phyloP scores from a whole-genome alignment of 2,329 filamentous ascomycete species.

The Calonectria multiphialidica region DNA sequence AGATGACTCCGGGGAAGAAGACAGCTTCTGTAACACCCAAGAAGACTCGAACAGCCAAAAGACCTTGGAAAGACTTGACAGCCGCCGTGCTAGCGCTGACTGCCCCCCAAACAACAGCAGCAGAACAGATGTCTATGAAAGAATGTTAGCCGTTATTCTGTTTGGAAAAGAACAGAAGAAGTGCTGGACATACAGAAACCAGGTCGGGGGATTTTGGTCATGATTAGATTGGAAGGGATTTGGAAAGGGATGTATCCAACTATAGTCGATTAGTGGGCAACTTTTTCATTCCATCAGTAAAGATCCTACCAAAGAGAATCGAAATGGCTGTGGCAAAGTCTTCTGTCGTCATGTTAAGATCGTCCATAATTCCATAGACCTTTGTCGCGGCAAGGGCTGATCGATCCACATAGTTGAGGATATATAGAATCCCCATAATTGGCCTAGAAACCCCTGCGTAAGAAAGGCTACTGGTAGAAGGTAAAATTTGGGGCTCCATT shows the following conservation, averaged over 20 bases:
- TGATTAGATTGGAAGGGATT: conserved; percentile 60
- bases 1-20: conserved; percentile 55
- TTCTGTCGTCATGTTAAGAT: conserved; percentile 50
- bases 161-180: neutral
- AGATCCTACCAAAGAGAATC: conserved; percentile 53
- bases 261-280: neutral
- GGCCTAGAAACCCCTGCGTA: neutral
- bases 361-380: conserved; percentile 54
- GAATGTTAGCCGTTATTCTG: neutral
- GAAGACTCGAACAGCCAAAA: conserved; percentile 51
- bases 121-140: conserved; percentile 35
- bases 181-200: conserved; percentile 41
- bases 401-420: conserved; percentile 55
- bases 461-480: neutral
- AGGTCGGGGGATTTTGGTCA: conserved; percentile 61
- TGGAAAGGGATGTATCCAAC: conserved; percentile 2
- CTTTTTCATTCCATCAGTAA: too few species aligned
- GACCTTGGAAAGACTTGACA: conserved; percentile 46
- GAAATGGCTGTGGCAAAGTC: conserved; percentile 55
- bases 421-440: conserved; percentile 51
- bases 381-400: conserved; percentile 53
- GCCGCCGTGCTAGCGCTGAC: conserved; percentile 55
- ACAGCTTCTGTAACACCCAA: conserved; percentile 52
- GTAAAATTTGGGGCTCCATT: neutral
- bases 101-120: conserved; percentile 57